Base-by-base conservation (phyloP, 176 grass and related monocot species). In the Phyllostachys edulis region DNA sequence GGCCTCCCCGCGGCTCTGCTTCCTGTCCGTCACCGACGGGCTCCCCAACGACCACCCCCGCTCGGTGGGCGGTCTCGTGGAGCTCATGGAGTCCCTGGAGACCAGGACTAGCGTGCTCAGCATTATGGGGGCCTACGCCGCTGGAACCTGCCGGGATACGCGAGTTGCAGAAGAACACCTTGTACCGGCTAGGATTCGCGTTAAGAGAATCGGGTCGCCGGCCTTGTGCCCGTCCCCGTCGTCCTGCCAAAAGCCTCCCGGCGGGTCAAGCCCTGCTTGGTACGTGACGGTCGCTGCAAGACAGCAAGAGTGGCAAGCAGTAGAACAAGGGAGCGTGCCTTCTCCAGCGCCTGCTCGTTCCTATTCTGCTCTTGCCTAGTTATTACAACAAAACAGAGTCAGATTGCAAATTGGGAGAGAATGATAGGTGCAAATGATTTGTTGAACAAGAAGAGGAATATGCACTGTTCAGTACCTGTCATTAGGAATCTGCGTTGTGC, bases 1-100 rank as follows among this genome's bases (percentile, higher is more conserved):
- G 27, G 20, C 46, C 29, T 47, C 85, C 16, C 78, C 82, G 23
- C 72, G 67, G 21, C 66, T 92, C 63, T 78, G 67, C 11, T 92
- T 89, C 78, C 50, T 55, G 34, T 82, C 72, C 55, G 66, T 92
- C 70, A 41, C 86, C 63, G 90, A 92, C 46, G 90, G 90, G 17
- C 60, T 92, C 69, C 60, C 71, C 4, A 82, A 92, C 21, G 86
- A 92, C 71, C 29, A 39, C 24, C 46, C 63, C 42, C 90, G 90
- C 2, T 37, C 79, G 4, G 78, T 16, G 9, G 55, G 67, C 29
- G 21, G 6, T 16, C 14, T 92, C 27, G 5, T 62, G 24, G 78
- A 85, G 29, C 38, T 88, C 46, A 6, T 27, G 6, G 66, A 52
- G 57, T 85, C 72, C 6, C 14, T 92, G 50, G 32, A n/a, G 39